Conservation (phyloP, 2,329 filamentous ascomycete genomes). For the Fusarium scirpi region DNA sequence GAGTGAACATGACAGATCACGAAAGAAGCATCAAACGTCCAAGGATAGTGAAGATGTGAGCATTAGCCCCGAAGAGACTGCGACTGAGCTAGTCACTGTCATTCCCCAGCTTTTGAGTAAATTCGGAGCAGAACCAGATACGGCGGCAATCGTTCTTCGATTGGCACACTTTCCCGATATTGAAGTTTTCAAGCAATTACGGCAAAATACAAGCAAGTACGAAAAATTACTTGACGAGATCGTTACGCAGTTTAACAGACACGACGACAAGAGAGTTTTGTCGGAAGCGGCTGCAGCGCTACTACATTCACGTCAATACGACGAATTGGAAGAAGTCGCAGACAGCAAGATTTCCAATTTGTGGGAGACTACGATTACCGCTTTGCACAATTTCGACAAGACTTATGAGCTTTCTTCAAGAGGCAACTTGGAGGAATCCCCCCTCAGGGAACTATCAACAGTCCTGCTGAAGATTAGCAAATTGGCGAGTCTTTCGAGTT, state of each 20-base stretch:
- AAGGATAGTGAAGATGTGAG: slow-evolving; percentile 67
- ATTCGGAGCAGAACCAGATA: slow-evolving; percentile 88
- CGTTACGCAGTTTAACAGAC: slow-evolving; percentile 92
- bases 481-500: slow-evolving; percentile 82
- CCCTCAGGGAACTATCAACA: slow-evolving; percentile 78
- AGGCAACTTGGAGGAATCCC: slow-evolving; percentile 73
- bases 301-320: slow-evolving; percentile 85
- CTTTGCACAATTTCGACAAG: slow-evolving; percentile 77
- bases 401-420: slow-evolving; percentile 78
- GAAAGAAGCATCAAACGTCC: slow-evolving; percentile 68
- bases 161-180: slow-evolving; percentile 89
- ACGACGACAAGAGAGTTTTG: slow-evolving; percentile 87
- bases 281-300: slow-evolving; percentile 86
- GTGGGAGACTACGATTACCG: slow-evolving; percentile 86
- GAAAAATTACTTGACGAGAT: slow-evolving; percentile 88
- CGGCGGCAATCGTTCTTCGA: slow-evolving; percentile 85
- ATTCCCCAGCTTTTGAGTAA: slow-evolving; percentile 92
- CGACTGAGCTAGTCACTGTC: slow-evolving; percentile 78
- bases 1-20: slow-evolving; percentile 72
- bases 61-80: slow-evolving; percentile 73
- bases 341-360: slow-evolving; percentile 82
- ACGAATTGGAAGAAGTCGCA: slow-evolving; percentile 88
- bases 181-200: slow-evolving; percentile 87
- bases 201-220: slow-evolving; percentile 86
- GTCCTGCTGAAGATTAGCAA: slow-evolving; percentile 84